phyloP scores from a whole-genome alignment of 2,329 filamentous ascomycete genomes.

The Colletotrichum musae region DNA sequence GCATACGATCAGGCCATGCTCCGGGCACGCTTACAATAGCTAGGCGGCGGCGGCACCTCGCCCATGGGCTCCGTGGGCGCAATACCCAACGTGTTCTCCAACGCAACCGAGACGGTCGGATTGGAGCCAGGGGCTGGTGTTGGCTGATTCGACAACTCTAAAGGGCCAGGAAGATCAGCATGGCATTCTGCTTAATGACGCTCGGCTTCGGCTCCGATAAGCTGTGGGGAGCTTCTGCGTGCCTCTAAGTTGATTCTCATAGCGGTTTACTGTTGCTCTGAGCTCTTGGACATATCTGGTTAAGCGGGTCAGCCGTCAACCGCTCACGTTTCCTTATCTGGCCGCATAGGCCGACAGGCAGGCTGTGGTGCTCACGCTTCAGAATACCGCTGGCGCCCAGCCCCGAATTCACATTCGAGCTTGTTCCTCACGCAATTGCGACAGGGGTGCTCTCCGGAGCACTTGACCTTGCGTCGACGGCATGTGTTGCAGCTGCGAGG shows the following conservation, averaged over 20 bases:
- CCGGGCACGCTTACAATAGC: conserved; percentile 20
- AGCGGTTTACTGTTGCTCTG: conserved; percentile 29
- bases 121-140: conserved; percentile 2
- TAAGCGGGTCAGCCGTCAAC: not conserved
- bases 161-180: not conserved
- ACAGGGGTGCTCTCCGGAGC: conserved; percentile 50
- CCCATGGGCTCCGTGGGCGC: conserved; percentile 32
- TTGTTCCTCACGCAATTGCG: conserved; percentile 52
- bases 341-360: not conserved
- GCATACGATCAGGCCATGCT: not conserved
- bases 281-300: conserved; percentile 34
- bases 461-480: conserved; percentile 53
- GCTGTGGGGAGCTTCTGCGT: not conserved
- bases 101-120: conserved; percentile 6
- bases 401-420: conserved; percentile 51
- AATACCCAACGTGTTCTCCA: conserved; percentile 31
- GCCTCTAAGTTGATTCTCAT: conserved; percentile 33
- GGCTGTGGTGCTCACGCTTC: conserved; percentile 32
- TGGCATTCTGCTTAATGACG: not conserved
- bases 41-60: conserved; percentile 35
- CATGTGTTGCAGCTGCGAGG: conserved; percentile 43
- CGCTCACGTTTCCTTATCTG: not conserved
- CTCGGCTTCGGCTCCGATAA: not conserved
- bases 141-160: conserved; percentile 32
- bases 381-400: conserved; percentile 37